phyloP scores from a whole-genome alignment of 1,284 basidiomycete species.

The Entoloma clypeatum region DNA sequence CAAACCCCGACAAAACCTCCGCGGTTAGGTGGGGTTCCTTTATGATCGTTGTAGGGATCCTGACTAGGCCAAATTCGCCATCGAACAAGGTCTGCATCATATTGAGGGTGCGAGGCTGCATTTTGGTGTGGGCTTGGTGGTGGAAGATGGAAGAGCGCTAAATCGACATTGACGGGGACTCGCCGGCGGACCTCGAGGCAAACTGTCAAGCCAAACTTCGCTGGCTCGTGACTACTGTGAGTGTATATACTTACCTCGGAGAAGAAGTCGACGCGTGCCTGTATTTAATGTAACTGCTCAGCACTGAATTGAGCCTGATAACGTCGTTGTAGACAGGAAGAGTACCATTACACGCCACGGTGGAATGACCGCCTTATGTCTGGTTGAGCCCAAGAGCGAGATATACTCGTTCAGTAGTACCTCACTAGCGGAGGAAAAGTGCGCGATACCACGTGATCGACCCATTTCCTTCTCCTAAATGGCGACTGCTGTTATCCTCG shows the following conservation, averaged over 20 bases:
- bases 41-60: slow-evolving; percentile 19
- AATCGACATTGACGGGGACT: slow-evolving; percentile 1
- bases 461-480: slow-evolving; percentile 31
- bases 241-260: too few species aligned
- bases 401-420: too few species aligned
- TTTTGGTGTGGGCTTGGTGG: slow-evolving; percentile 5
- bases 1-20: slow-evolving; percentile 20
- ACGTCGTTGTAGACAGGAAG: too few species aligned
- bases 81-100: slow-evolving; percentile 24
- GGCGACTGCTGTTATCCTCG: slow-evolving; percentile 75
- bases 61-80: slow-evolving; percentile 17
- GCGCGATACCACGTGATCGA: slow-evolving; percentile 1
- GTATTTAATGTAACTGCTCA: too few species aligned
- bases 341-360: too few species aligned
- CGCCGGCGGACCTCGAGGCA: too few species aligned
- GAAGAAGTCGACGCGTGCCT: too few species aligned
- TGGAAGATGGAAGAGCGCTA: slow-evolving; percentile 2
- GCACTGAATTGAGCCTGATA: too few species aligned
- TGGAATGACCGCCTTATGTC: too few species aligned
- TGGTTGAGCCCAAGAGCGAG: too few species aligned
- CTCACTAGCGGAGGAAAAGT: background rate
- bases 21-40: slow-evolving; percentile 19
- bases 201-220: too few species aligned
- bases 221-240: too few species aligned
- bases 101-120: slow-evolving; percentile 20